A percentile compares a stretch with the other conserved stretches of the same genome.
These are phyloP conservation scores for Parafenestella ontariensis DNA, from an alignment of 2,329 filamentous ascomycete genomes.

Conservation along the genomic window DNA sequence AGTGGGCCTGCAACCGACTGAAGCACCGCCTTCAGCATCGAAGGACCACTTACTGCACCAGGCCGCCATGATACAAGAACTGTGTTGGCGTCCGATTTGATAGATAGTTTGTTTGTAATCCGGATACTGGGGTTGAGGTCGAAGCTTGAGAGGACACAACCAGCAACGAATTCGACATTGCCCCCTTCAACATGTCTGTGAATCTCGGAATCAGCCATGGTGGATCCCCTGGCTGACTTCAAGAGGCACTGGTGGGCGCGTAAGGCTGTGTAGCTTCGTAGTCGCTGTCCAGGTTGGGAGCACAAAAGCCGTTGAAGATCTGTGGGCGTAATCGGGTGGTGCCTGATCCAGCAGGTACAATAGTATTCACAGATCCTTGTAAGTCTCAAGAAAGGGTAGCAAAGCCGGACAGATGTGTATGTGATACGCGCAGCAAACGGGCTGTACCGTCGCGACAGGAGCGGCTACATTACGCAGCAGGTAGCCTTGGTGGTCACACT, in stretches of 20 bases:
- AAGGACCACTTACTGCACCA: background rate
- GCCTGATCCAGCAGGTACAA: background rate
- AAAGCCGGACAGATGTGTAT: background rate
- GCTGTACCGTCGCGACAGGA: background rate
- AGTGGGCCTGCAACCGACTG: constrained; percentile 4
- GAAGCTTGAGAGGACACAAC: constrained; percentile 5
- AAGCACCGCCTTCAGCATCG: background rate
- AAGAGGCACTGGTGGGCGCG: background rate
- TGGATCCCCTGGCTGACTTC: background rate
- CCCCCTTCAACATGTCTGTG: constrained; percentile 9
- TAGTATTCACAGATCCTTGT: background rate
- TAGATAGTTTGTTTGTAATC: constrained; percentile 9
- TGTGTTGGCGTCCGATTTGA: constrained; percentile 12
- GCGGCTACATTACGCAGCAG: background rate
- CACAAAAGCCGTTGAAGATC: background rate
- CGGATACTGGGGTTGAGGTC: background rate
- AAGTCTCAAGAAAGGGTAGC: background rate
- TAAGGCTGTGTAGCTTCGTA: background rate
- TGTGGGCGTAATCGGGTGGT: background rate
- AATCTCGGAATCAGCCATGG: constrained; percentile 1
- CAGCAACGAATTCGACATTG: constrained; percentile 4
- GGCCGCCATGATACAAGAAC: constrained; percentile 9
- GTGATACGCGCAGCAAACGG: background rate
- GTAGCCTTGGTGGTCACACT: background rate
- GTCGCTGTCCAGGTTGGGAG: background rate